Conservation (phyloP, 371 early-diverging fungal genomes). For the Capillidium heterosporum region DNA sequence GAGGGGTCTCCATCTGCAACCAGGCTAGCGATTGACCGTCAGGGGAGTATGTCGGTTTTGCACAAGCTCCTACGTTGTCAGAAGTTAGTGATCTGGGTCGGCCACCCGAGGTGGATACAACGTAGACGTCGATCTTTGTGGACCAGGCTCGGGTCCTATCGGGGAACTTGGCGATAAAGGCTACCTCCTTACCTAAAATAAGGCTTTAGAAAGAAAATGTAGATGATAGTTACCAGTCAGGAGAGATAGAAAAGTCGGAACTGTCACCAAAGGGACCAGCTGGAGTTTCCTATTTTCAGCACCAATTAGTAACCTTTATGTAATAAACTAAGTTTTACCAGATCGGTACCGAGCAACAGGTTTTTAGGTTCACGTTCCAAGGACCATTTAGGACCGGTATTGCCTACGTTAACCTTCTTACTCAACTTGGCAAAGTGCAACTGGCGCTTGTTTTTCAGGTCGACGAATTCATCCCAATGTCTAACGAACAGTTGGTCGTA, state of each 20-base stretch:
- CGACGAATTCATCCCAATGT: constrained; percentile 44
- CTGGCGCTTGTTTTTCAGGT: constrained; percentile 23
- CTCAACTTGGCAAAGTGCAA: neutral
- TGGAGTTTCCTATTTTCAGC: constrained; percentile 20
- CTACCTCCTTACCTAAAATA: constrained; percentile 19
- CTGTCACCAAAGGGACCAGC: constrained; percentile 35
- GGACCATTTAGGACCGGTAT: neutral
- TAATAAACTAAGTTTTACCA: neutral
- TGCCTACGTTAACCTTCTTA: constrained; percentile 10
- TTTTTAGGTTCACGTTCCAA: constrained; percentile 22
- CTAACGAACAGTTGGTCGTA: constrained; percentile 46
- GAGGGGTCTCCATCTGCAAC: constrained; percentile 40
- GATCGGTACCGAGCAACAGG: constrained; percentile 16
- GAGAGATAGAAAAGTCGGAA: constrained; percentile 34
- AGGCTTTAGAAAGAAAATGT: too few relatives aligned
- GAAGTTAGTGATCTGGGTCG: constrained; percentile 27
- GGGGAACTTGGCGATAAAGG: constrained; percentile 48
- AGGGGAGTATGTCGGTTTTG: constrained; percentile 36
- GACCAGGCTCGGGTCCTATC: constrained; percentile 52
- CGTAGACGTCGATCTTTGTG: constrained; percentile 49
- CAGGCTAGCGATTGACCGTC: constrained; percentile 42
- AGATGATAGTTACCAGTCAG: constrained; percentile 20
- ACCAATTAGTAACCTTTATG: neutral
- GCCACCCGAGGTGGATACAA: constrained; percentile 29
- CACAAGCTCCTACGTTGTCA: constrained; percentile 37